Conservation (phyloP, 164 flowering plant species). For the Magnolia sinica region DNA sequence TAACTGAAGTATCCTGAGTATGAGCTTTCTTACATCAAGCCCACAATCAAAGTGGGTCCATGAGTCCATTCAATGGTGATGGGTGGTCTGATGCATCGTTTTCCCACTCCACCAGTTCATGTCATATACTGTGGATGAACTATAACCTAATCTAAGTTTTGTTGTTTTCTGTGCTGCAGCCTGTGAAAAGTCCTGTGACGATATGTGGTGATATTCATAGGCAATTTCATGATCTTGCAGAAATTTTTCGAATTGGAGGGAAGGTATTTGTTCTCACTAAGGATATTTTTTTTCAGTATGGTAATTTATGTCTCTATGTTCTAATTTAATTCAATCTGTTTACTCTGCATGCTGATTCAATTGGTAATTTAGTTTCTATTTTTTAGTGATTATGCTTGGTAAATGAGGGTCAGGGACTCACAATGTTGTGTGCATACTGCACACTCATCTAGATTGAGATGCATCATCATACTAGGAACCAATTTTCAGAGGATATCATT, state of each 20-base stretch:
- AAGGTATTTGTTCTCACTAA: slow-evolving; percentile 45
- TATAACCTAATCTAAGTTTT: neutral
- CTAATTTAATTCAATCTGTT: neutral
- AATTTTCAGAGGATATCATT: no score
- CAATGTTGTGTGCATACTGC: no score
- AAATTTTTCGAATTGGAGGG: slow-evolving; percentile 93
- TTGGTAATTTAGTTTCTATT: no score
- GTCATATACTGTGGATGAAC: neutral
- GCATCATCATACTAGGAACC: no score
- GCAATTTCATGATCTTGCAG: slow-evolving; percentile 94
- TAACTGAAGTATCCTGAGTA: neutral
- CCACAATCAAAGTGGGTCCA: neutral
- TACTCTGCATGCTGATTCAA: no score
- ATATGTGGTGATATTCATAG: slow-evolving; percentile 97
- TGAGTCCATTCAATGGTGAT: neutral
- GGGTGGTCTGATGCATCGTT: neutral
- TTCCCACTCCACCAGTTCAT: neutral
- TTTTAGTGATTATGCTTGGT: no score
- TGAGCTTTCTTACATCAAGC: neutral
- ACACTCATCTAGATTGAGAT: no score
- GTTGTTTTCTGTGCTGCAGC: slow-evolving; percentile 43
- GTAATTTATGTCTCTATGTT: neutral
- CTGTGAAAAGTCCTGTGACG: slow-evolving; percentile 93
- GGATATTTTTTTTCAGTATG: neutral
- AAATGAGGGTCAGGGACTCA: no score